These are phyloP conservation scores for Orbilia ellipsospora DNA, from an alignment of 2,329 filamentous ascomycete species.

Conservation along the genomic window DNA sequence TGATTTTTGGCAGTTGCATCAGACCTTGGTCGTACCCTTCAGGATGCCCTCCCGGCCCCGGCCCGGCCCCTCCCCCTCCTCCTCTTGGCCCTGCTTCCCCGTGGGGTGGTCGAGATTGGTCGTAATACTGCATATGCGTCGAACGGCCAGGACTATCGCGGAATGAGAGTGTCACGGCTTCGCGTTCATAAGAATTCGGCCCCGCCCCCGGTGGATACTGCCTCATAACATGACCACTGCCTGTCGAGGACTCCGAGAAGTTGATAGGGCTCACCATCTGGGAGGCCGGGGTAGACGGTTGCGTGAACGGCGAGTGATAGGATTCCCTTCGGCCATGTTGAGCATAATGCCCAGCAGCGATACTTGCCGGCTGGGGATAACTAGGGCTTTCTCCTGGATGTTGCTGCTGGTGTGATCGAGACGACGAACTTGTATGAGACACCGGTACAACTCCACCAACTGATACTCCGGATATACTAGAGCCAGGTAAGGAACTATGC, in stretches of 20 bases:
- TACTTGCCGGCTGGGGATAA: constrained; percentile 25
- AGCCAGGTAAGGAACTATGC: constrained; percentile 53
- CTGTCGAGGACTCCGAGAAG: constrained; percentile 37
- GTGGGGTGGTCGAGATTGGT: constrained; percentile 24
- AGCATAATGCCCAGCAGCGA: constrained; percentile 37
- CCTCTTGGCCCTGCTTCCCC: neutral
- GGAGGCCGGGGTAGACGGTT: constrained; percentile 51
- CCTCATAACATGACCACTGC: constrained; percentile 37
- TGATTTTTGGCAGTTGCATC: constrained; percentile 52
- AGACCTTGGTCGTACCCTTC: constrained; percentile 38
- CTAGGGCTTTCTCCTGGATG: constrained; percentile 37
- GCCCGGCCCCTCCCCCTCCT: too few species aligned
- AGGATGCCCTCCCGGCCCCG: constrained; percentile 8
- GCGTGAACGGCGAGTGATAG: constrained; percentile 45
- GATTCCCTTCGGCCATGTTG: constrained; percentile 47
- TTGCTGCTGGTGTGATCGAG: constrained; percentile 49
- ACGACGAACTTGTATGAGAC: constrained; percentile 22
- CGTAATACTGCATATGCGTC: constrained; percentile 36
- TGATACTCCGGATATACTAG: constrained; percentile 54
- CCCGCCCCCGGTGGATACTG: constrained; percentile 27
- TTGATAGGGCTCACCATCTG: constrained; percentile 45
- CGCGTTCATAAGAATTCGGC: constrained; percentile 16
- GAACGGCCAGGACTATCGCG: constrained; percentile 42
- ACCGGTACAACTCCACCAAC: constrained; percentile 50
- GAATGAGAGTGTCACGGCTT: constrained; percentile 34